These are phyloP conservation scores for Penicillium sp. DNA, from an alignment of 2,329 filamentous ascomycete species.

Conservation along the genomic window DNA sequence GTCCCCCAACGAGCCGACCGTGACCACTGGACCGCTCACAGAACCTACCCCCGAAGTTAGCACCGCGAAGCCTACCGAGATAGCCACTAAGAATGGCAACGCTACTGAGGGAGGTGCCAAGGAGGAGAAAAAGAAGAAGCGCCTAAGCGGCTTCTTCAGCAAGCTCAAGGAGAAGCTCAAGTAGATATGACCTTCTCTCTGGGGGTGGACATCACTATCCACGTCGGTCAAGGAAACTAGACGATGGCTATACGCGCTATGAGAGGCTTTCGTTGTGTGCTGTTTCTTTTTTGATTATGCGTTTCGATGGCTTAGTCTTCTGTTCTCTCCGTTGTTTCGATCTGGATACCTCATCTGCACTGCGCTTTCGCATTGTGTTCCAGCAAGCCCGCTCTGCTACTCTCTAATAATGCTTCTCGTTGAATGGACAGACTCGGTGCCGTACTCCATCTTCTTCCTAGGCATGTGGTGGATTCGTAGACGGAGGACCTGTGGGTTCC, in stretches of 20 bases:
- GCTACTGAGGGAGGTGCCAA: constrained; percentile 30
- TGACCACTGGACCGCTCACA: constrained; percentile 18
- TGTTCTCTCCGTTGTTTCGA: constrained; percentile 19
- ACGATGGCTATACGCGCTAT: constrained; percentile 2
- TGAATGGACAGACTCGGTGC: constrained; percentile 9
- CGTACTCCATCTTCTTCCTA: background rate
- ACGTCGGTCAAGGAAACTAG: constrained; percentile 6
- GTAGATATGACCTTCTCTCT: constrained; percentile 19
- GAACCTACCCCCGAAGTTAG: constrained; percentile 20
- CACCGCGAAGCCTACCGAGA: constrained; percentile 20
- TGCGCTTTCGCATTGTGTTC: constrained; percentile 23
- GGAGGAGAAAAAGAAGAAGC: constrained; percentile 63
- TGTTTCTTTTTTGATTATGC: constrained; percentile 2
- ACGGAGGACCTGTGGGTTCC: too few relatives aligned
- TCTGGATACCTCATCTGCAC: constrained; percentile 29
- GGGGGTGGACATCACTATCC: background rate
- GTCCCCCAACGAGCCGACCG: constrained; percentile 10
- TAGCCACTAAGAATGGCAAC: constrained; percentile 1
- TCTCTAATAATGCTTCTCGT: constrained; percentile 19
- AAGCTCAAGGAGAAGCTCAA: constrained; percentile 56
- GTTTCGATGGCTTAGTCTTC: constrained; percentile 2
- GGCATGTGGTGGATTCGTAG: too few relatives aligned
- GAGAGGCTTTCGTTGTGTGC: constrained; percentile 1
- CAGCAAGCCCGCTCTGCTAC: constrained; percentile 18
- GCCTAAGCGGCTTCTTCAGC: constrained; percentile 60